Evolutionary conservation across 1,284 basidiomycete species (phyloP).

Genomic region (Fistulinella staudtii): DNA sequence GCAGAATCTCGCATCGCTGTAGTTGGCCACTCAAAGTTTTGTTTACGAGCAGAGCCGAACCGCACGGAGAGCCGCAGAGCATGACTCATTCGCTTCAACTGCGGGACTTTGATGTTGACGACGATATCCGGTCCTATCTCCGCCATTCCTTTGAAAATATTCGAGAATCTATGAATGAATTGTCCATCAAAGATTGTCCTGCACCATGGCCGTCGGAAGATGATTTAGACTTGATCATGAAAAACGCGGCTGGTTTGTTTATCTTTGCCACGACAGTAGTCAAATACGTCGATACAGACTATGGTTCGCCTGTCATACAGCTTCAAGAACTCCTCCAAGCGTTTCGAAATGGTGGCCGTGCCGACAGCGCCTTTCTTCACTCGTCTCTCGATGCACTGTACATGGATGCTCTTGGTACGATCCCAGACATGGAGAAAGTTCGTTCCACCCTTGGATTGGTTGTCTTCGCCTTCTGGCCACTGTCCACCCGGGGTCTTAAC

Average conservation of each 20-base stretch:
- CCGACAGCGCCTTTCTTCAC: conserved; percentile 11
- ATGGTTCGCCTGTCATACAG: conserved; percentile 9
- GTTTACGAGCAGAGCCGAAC: conserved; percentile 19
- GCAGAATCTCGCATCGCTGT: conserved; percentile 5
- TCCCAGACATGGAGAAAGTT: conserved; percentile 11
- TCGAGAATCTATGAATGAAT: background rate
- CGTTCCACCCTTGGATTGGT: conserved; percentile 15
- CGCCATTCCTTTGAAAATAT: conserved; percentile 14
- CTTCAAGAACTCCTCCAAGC: conserved; percentile 11
- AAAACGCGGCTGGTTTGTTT: conserved; percentile 25
- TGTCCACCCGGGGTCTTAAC: conserved; percentile 14
- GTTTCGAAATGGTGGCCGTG: conserved; percentile 2
- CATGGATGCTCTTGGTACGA: conserved; percentile 12
- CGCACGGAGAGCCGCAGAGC: conserved; percentile 6
- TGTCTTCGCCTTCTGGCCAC: conserved; percentile 14
- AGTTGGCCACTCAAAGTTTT: conserved; percentile 16
- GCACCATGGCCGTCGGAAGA: conserved; percentile 19
- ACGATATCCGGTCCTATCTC: conserved; percentile 23
- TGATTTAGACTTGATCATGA: conserved; percentile 18
- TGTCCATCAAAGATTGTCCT: background rate
- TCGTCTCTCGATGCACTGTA: conserved; percentile 18
- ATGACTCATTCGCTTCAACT: conserved; percentile 7
- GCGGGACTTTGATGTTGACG: conserved; percentile 16
- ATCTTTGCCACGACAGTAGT: conserved; percentile 30
- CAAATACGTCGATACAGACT: conserved; percentile 18